Percentiles rank a stretch among this genome's conserved stretches.
Evolutionary conservation across 768 basidiomycete genomes (phyloP).

Genomic region (Albatrellus ellisii): DNA sequence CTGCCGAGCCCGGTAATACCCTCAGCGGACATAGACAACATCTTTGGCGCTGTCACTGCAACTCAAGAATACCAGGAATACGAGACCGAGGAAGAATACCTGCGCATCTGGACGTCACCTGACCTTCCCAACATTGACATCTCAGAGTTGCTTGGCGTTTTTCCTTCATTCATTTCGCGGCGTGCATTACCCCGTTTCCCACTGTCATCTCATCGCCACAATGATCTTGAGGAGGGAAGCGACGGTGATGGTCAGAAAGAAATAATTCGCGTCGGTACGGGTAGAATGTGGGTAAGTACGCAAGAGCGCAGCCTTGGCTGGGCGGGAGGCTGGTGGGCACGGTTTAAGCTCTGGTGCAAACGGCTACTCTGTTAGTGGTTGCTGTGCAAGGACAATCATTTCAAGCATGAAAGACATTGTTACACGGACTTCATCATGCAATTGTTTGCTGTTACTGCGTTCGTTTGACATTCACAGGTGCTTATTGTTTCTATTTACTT

Average conservation of each 20-base stretch:
- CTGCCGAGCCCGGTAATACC: conserved; percentile 26
- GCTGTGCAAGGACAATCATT: neutral
- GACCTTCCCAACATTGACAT: conserved; percentile 69
- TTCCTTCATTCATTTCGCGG: conserved; percentile 66
- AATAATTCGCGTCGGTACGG: conserved; percentile 67
- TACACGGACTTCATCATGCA: too few species aligned
- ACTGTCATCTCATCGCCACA: conserved; percentile 22
- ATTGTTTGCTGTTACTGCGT: too few species aligned
- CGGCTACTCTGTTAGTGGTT: conserved; percentile 53
- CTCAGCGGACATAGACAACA: conserved; percentile 22
- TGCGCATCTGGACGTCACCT: conserved; percentile 75
- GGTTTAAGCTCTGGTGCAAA: conserved; percentile 71
- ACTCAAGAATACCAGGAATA: conserved; percentile 16
- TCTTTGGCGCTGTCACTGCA: conserved; percentile 16
- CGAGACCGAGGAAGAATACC: conserved; percentile 32
- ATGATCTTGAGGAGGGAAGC: conserved; percentile 62
- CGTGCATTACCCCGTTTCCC: conserved; percentile 66
- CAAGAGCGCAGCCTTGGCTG: conserved; percentile 49
- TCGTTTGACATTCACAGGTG: too few species aligned
- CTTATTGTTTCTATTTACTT: too few species aligned
- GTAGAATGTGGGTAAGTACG: conserved; percentile 65
- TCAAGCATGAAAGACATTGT: too few species aligned
- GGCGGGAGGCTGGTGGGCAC: conserved; percentile 70
- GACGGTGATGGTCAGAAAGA: conserved; percentile 39
- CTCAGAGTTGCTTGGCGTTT: conserved; percentile 51